These are phyloP conservation scores for Colletotrichum eleusines DNA, from an alignment of 2,329 filamentous ascomycete species.

Conservation along the genomic window DNA sequence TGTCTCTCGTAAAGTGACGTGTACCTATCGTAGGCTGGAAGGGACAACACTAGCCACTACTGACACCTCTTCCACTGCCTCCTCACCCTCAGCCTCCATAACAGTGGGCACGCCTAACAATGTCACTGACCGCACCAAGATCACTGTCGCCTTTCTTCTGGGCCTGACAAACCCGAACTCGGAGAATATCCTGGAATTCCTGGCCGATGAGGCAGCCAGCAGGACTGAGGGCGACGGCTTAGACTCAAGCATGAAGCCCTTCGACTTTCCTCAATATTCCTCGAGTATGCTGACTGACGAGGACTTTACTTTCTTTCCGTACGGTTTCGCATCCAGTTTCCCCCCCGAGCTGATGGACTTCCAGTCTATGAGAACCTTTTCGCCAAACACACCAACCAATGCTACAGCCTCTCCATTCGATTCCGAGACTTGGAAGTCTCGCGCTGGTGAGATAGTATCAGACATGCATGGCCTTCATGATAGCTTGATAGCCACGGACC, in stretches of 20 bases:
- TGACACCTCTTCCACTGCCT: background rate
- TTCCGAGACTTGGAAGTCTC: background rate
- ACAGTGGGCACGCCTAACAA: background rate
- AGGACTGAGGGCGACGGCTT: slow-evolving; percentile 34
- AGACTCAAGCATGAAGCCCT: slow-evolving; percentile 16
- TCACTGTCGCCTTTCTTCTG: slow-evolving; percentile 46
- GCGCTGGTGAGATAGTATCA: slow-evolving; percentile 9
- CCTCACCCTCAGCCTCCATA: background rate
- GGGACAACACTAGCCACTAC: background rate
- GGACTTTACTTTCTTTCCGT: slow-evolving; percentile 29
- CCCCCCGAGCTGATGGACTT: slow-evolving; percentile 24
- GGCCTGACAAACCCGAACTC: slow-evolving; percentile 46
- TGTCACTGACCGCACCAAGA: slow-evolving; percentile 41
- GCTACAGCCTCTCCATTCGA: background rate
- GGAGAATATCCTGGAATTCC: slow-evolving; percentile 44
- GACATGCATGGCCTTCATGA: slow-evolving; percentile 26
- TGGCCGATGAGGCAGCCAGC: slow-evolving; percentile 38
- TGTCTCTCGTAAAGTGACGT: slow-evolving; percentile 41
- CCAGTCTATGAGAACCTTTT: background rate
- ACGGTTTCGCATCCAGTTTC: slow-evolving; percentile 6
- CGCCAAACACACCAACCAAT: background rate
- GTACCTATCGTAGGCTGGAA: slow-evolving; percentile 43
- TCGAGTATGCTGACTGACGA: slow-evolving; percentile 16
- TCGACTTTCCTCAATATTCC: background rate
- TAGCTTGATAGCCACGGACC: slow-evolving; percentile 33